phyloP scores from a whole-genome alignment of 768 basidiomycete genomes.

The Panaeolus cyanescens region DNA sequence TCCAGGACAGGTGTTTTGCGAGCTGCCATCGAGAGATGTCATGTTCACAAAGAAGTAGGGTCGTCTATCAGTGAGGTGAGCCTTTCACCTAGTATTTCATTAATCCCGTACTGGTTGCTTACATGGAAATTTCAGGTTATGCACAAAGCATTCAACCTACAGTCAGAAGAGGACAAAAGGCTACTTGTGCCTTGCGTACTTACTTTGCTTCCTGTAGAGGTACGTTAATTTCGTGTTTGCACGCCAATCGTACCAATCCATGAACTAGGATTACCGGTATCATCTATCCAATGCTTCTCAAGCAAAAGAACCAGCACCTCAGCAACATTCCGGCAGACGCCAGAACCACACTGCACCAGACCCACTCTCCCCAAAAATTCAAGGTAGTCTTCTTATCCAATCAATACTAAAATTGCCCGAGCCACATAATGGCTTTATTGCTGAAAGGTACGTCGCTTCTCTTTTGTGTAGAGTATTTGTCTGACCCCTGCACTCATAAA shows the following conservation, averaged over 20 bases:
- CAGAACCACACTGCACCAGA: constrained; percentile 23
- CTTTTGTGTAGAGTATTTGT: background rate
- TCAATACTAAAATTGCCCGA: constrained; percentile 70
- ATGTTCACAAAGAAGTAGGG: constrained; percentile 47
- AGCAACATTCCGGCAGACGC: constrained; percentile 15
- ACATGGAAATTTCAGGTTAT: constrained; percentile 48
- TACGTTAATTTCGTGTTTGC: constrained; percentile 26
- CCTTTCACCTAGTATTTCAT: background rate
- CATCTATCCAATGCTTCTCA: constrained; percentile 9
- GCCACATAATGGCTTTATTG: constrained; percentile 67
- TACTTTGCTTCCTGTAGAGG: constrained; percentile 50
- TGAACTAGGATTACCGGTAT: constrained; percentile 28
- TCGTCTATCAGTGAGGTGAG: constrained; percentile 59
- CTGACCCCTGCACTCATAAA: constrained; percentile 26
- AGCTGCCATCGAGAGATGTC: constrained; percentile 71
- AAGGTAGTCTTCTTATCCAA: constrained; percentile 87
- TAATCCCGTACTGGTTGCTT: constrained; percentile 8
- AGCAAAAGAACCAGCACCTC: constrained; percentile 12
- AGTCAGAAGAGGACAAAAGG: constrained; percentile 43
- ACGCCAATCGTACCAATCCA: constrained; percentile 1
- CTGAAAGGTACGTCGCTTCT: constrained; percentile 57
- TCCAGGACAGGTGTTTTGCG: constrained; percentile 78
- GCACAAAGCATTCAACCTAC: constrained; percentile 59
- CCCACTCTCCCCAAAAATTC: constrained; percentile 67
- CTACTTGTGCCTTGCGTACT: constrained; percentile 72